Evolutionary conservation across 2,329 filamentous ascomycete genomes (phyloP).

Genomic region (Botrytis elliptica): DNA sequence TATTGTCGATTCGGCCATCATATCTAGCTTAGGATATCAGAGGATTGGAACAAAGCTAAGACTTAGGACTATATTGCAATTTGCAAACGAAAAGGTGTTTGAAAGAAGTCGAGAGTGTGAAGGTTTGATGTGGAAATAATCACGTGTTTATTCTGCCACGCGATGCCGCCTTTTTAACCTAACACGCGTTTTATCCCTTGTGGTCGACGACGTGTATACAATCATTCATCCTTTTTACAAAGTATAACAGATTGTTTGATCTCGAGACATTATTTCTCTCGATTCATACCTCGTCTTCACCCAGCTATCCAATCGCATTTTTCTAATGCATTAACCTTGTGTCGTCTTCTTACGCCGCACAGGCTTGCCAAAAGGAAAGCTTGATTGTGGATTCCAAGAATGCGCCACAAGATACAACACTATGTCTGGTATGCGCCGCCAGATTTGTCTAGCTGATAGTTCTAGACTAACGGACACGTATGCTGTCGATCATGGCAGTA

Average conservation of each 20-base stretch:
- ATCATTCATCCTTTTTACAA: background rate
- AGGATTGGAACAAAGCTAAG: background rate
- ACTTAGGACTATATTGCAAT: background rate
- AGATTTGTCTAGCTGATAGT: background rate
- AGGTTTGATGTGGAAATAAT: background rate
- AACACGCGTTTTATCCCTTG: background rate
- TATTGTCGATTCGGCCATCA: background rate
- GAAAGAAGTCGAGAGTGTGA: background rate
- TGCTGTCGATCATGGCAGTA: background rate
- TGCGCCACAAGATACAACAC: background rate
- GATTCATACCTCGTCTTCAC: too few species aligned
- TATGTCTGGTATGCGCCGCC: background rate
- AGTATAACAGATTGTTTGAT: background rate
- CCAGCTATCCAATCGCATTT: background rate
- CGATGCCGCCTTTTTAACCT: background rate
- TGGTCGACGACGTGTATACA: background rate
- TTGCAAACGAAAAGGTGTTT: background rate
- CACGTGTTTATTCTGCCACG: background rate
- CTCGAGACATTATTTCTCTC: background rate
- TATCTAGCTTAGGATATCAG: background rate
- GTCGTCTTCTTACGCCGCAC: background rate
- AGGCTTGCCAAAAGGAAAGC: slow-evolving; percentile 4
- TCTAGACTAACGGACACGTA: background rate
- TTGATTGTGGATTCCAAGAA: background rate
- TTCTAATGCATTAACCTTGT: background rate